Conservation (phyloP, 2,329 filamentous ascomycete genomes). For the Aureobasidium sp. region DNA sequence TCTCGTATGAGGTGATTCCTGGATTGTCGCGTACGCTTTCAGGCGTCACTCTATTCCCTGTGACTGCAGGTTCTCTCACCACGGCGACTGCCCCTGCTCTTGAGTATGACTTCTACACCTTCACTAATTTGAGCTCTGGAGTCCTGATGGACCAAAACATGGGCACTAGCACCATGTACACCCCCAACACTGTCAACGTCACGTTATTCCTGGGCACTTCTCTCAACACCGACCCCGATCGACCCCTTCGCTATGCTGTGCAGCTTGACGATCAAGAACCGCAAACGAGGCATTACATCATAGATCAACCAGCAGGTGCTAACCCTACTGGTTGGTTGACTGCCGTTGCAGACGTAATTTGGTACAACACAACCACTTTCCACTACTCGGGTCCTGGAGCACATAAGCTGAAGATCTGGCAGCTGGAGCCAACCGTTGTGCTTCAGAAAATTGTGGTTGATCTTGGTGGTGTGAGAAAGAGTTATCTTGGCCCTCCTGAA, state of each 20-base stretch:
- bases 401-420: conserved; percentile 37
- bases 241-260: conserved; percentile 30
- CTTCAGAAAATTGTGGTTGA: conserved; percentile 28
- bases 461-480: conserved; percentile 25
- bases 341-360: conserved; percentile 43
- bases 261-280: conserved; percentile 22
- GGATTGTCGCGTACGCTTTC: conserved; percentile 50
- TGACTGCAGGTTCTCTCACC: conserved; percentile 41
- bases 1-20: conserved; percentile 45
- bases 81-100: conserved; percentile 45
- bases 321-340: conserved; percentile 40
- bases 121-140: conserved; percentile 39
- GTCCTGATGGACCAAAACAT: conserved; percentile 21
- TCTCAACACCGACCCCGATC: conserved; percentile 21
- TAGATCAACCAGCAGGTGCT: conserved; percentile 19
- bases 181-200: conserved; percentile 31
- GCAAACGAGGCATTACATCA: conserved; percentile 20
- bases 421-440: conserved; percentile 38
- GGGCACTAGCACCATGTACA: conserved; percentile 23
- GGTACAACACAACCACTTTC: conserved; percentile 37
- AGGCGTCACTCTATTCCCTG: conserved; percentile 49
- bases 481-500: conserved; percentile 29
- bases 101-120: conserved; percentile 54
- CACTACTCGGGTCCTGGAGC: conserved; percentile 26
- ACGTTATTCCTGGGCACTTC: conserved; percentile 20